phyloP scores from a whole-genome alignment of 2,329 filamentous ascomycete species.

The Penicillium aurantiogriseum region DNA sequence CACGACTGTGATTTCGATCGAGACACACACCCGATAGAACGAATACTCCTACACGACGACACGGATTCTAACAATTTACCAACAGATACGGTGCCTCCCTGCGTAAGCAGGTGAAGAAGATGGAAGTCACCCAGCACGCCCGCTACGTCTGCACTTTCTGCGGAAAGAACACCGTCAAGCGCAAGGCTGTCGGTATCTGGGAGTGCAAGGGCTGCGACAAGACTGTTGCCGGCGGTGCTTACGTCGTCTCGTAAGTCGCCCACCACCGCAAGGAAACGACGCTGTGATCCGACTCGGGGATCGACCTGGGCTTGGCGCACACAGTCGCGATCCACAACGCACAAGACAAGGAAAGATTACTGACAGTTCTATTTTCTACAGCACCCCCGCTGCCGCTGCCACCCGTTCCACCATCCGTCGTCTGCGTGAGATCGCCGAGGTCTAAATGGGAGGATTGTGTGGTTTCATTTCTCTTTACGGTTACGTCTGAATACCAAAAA shows the following conservation, averaged over 20 bases:
- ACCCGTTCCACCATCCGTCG: constrained; percentile 95
- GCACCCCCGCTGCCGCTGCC: constrained; percentile 87
- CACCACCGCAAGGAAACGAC: constrained; percentile 3
- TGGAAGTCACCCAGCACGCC: constrained; percentile 98
- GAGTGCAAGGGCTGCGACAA: constrained; percentile 94
- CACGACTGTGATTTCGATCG: constrained; percentile 16
- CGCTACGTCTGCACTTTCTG: constrained; percentile 98
- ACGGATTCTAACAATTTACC: constrained; percentile 21
- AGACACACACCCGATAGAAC: constrained; percentile 10
- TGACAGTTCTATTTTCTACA: constrained; percentile 35
- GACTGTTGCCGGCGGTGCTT: constrained; percentile 89
- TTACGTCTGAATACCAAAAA: constrained; percentile 41
- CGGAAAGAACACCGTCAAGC: constrained; percentile 92
- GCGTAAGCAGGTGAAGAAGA: constrained; percentile 99
- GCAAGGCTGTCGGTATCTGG: constrained; percentile 92
- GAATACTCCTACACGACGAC: constrained; percentile 12
- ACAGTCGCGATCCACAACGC: not conserved
- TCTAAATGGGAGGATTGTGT: constrained; percentile 48
- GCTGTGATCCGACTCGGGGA: not conserved
- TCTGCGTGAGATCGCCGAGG: constrained; percentile 96
- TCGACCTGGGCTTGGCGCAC: not conserved
- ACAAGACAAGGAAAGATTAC: not conserved
- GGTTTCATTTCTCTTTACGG: constrained; percentile 36
- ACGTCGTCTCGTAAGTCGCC: constrained; percentile 86
- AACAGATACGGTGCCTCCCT: constrained; percentile 95